Percentiles rank a stretch among this genome's conserved stretches.
phyloP scores from a whole-genome alignment of 2,329 filamentous ascomycete species.

The Fusarium albidum region DNA sequence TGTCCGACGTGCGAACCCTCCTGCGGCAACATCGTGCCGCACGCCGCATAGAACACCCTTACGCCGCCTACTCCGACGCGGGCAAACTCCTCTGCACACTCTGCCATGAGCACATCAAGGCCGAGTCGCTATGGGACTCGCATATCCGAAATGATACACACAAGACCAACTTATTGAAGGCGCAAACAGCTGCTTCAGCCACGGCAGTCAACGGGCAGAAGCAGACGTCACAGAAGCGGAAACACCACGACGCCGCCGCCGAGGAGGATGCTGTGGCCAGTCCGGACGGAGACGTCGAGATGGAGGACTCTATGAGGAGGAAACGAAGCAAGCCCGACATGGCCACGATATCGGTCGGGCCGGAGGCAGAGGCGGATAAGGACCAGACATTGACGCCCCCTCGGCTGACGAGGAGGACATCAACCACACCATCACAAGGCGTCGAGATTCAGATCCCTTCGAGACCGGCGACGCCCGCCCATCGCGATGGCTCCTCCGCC shows the following conservation, averaged over 20 bases:
- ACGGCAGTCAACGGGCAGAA: conserved; percentile 22
- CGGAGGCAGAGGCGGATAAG: conserved; percentile 28
- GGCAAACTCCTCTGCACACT: conserved; percentile 74
- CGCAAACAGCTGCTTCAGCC: conserved; percentile 26
- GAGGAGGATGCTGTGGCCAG: conserved; percentile 39
- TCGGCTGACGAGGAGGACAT: conserved; percentile 55
- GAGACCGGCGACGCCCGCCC: conserved; percentile 66
- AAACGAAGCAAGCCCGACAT: conserved; percentile 57
- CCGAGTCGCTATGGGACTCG: conserved; percentile 72
- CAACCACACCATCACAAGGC: conserved; percentile 61
- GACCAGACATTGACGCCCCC: conserved; percentile 50
- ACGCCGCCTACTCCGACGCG: conserved; percentile 72
- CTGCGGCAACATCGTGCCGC: conserved; percentile 80
- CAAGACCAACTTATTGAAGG: conserved; percentile 36
- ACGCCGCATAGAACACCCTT: conserved; percentile 75
- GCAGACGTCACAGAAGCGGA: conserved; percentile 43
- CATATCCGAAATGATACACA: conserved; percentile 63
- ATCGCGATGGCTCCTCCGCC: conserved; percentile 51
- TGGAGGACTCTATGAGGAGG: conserved; percentile 47
- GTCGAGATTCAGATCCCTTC: conserved; percentile 71
- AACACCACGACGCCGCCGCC: conserved; percentile 46
- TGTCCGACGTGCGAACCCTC: conserved; percentile 83
- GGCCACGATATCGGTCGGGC: conserved; percentile 9
- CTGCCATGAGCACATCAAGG: conserved; percentile 71
- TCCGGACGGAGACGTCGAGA: conserved; percentile 45